Evolutionary conservation across 2,329 filamentous ascomycete species (phyloP), one percentile per base, ranked within the genome.

Genomic region (Endothia cerciana): DNA sequence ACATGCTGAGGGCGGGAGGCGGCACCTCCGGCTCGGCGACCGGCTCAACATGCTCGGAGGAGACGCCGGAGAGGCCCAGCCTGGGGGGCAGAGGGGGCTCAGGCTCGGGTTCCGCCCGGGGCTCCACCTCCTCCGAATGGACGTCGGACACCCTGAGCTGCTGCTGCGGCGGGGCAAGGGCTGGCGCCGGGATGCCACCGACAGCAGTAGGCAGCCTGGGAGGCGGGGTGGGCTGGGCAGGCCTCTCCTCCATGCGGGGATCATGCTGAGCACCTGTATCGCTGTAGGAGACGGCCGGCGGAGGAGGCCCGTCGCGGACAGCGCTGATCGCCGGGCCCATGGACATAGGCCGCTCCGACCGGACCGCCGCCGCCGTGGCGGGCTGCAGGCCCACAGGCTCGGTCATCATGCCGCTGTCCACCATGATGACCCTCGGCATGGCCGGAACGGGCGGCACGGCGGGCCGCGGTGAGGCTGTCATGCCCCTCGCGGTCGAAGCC

Each of bases 401-500:
- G 0, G 87, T 89, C 83, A 89, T 88, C 71, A 83, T 84, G 33
- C 83, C 80, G 43, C 80, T 83, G 69, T 89, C 86, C 11, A 88
- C 81, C 86, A 89, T 89, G 40, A 83, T 78, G 10, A 80, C 74
- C 73, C 76, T 83, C 17, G 84, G 81, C 69, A 87, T 67, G 36
- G 77, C 76, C 2, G 87, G 87, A 6, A 84, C 72, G 6, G 81
- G 75, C 0, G 83, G 81, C 22, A 68, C 57, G 19, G 55, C 25
- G 41, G 64, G 61, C 25, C 80, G 76, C 17, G 84, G 81, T n/a
- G 83, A 82, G 22, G 75, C 70, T 0, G 74, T 75, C 30, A 77
- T 76, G 47, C 77, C 79, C 51, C 80, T 74, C 57, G 73, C 74
- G 28, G 78, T 74, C 13, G 84, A 86, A 33, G 76, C 81, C 28